Evolutionary conservation across 441 rosid species (phyloP), one percentile per base, ranked within the genome.

Genomic region (Metrosideros polymorpha): DNA sequence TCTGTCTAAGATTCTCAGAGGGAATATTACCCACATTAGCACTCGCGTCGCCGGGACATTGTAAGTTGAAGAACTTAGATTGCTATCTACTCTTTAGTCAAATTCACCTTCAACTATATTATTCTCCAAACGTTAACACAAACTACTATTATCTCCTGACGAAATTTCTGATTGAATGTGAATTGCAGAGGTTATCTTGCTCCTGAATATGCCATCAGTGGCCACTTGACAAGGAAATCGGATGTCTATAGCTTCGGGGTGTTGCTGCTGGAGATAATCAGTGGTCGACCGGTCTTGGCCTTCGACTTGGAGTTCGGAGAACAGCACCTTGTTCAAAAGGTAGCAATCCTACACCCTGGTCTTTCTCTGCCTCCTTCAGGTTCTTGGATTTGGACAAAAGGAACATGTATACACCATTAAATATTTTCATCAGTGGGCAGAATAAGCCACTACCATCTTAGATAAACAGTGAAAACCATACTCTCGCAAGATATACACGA

Each of bases 21-120:
- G 88, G 29, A 77, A 87, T 82, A 85, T 9, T 18, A 92, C 94
- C 86, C 94, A 93, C 84, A 71, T 94, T 42, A 93, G 91, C 87
- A 94, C 96, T 45, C 90, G 88, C 17, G 96, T 94, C 10, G 95
- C 96, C 0, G 95, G 95, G 75, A 93, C 94, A 87, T 87, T 94
- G 95, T 93, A 88, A 89, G 92, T 84, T 4, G 13, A 39, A 19
- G 27, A 22, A 71, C 79, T 71, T 39, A 22, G 47, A 39, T 71
- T 12, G n/a, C 79, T 71, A 39, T 22, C 47, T 39, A 71, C 79
- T 39, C n/a, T 71, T 10, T 39, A 39, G 14, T 39, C 50, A 53
- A 66, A 35, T 82, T 84, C 53, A 35, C 42, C 56, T 32, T 25
- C 25, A 85, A 17, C 18, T n/a, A 61, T 12, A 18, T 47, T 22